Base-by-base conservation (phyloP, 495 filamentous ascomycete species). In the Massariosphaeria phaeospora region DNA sequence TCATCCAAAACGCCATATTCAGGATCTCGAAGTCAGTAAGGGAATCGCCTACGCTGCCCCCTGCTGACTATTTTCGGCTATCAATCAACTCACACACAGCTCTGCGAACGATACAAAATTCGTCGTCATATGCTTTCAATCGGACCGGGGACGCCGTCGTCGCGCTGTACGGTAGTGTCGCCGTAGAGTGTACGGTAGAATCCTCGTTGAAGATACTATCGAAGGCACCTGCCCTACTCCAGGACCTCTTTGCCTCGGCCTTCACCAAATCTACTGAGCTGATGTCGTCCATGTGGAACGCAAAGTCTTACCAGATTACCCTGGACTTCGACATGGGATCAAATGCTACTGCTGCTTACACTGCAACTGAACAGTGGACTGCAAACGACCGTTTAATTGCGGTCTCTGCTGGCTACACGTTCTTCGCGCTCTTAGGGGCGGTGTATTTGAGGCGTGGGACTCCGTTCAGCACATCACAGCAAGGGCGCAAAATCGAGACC, bases 341-440 rank as follows among this genome's bases (percentile, higher is more conserved):
- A n/a, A 49, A 55, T 42, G 49, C 40, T 11, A 44, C 42, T 0
- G 15, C 47, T 23, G 25, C 55, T n/a, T 62, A 61, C 31, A 26
- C 34, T 0, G 47, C 44, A 17, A 24, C 56, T 17, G 55, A 61
- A 60, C 77, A 84, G 36, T 96, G 91, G 91, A 77, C 79, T 55
- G 80, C 82, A 1, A 79, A 73, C 27, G 91, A 95, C 69, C 79
- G 89, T 24, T 76, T 82, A 40, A 83, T 87, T 67, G 91, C 91
- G 20, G 86, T 95, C 33, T 53, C 88, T 0, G 76, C 83, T 59
- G 93, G 93, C 30, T 97, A 96, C 64, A 62, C 82, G 0, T 80
- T 88, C 39, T 77, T 93, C 47, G 85, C 83, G 10, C 46, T 86
- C 30, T 59, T 86, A 13, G 91, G 90, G 2, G 79, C 83, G 36